These are phyloP conservation scores for Aureobasidium sp. DNA, from an alignment of 2,329 filamentous ascomycete species.

Conservation along the genomic window DNA sequence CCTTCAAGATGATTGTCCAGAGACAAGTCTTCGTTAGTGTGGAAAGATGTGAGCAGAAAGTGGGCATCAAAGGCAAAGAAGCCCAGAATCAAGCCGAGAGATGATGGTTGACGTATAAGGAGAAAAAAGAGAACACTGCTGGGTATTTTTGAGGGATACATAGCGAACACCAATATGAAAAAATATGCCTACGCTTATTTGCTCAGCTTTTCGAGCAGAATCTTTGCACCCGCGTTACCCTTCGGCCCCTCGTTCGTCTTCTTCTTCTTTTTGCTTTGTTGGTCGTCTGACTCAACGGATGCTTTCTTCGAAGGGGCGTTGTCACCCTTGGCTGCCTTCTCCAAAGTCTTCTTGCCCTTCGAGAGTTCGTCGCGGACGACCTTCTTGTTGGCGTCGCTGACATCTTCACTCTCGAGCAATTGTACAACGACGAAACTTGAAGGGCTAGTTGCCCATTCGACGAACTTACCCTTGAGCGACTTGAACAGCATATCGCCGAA, in stretches of 20 bases:
- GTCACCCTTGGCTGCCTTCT: slow-evolving; percentile 54
- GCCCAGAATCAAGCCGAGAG: neutral
- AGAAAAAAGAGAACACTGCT: neutral
- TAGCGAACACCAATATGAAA: neutral
- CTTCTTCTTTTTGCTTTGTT: slow-evolving; percentile 29
- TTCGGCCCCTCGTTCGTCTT: slow-evolving; percentile 26
- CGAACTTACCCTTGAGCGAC: slow-evolving; percentile 64
- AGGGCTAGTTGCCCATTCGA: slow-evolving; percentile 78
- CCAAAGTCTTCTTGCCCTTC: slow-evolving; percentile 64
- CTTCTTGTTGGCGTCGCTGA: slow-evolving; percentile 58
- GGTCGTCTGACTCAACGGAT: slow-evolving; percentile 24
- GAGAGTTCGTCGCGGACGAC: slow-evolving; percentile 64
- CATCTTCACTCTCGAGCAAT: slow-evolving; percentile 61
- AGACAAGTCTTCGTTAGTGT: neutral
- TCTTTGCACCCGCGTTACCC: slow-evolving; percentile 42
- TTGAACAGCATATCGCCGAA: slow-evolving; percentile 81
- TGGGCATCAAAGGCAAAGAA: neutral
- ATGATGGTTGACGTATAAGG: neutral
- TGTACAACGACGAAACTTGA: slow-evolving; percentile 83
- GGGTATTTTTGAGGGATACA: slow-evolving; percentile 10
- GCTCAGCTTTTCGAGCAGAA: slow-evolving; percentile 37
- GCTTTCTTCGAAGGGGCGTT: slow-evolving; percentile 33
- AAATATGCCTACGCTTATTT: neutral
- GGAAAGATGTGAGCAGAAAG: neutral
- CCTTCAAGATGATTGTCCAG: neutral